Percentiles rank a stretch among this genome's conserved stretches.
Evolutionary conservation across 2,329 filamentous ascomycete species (phyloP).

Genomic region (Ramularia collo-cygni): DNA sequence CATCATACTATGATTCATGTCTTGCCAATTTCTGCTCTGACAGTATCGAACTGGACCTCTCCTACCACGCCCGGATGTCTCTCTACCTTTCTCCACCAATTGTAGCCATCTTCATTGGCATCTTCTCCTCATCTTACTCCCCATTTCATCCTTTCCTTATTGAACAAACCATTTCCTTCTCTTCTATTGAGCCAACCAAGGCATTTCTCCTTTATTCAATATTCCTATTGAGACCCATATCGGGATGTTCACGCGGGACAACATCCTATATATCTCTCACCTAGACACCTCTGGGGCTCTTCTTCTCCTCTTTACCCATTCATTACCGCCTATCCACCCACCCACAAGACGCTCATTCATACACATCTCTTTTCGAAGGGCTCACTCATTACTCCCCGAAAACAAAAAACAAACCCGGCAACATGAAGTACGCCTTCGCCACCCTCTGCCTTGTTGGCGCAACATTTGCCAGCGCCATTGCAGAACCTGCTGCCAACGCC

Average conservation of each 20-base stretch:
- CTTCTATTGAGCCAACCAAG: conserved; percentile 1
- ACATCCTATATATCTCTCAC: conserved; percentile 1
- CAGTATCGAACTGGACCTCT: no score
- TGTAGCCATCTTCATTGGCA: no score
- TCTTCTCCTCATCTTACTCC: background rate
- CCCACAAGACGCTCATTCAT: conserved; percentile 2
- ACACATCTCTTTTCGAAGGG: background rate
- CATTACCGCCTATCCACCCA: background rate
- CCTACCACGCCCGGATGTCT: no score
- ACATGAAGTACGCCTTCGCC: conserved; percentile 22
- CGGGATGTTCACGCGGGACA: conserved; percentile 1
- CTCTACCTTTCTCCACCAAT: no score
- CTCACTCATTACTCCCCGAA: conserved; percentile 7
- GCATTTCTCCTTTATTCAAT: conserved; percentile 6
- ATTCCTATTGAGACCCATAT: conserved; percentile 20
- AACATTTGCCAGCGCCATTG: conserved; percentile 14
- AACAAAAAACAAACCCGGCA: conserved; percentile 11
- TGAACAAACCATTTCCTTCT: background rate
- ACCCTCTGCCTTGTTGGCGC: conserved; percentile 18
- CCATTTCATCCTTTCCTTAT: background rate
- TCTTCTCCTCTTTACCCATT: background rate
- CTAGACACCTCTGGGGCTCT: background rate
- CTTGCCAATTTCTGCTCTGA: no score
- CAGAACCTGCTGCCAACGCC: conserved; percentile 13
- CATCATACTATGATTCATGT: no score